Base-by-base conservation (phyloP, 2,329 filamentous ascomycete species). In the Monosporascus sp. region DNA sequence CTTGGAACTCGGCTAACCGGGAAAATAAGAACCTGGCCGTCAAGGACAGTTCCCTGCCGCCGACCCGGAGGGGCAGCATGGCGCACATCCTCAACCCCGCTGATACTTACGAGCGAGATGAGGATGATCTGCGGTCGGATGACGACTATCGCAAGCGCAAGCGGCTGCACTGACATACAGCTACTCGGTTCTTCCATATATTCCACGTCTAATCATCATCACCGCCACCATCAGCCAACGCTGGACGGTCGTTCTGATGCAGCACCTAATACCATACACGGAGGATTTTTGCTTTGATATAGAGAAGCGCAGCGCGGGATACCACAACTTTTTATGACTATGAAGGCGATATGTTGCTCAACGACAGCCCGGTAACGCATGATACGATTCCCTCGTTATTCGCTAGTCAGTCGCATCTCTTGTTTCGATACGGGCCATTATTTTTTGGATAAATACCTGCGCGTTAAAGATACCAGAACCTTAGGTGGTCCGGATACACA, bases 11-110 rank as follows among this genome's bases (percentile, higher is more conserved):
- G 37, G 77, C 77, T 6, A 75, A 70, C 58, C 73, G 77, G 44
- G 78, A 78, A 49, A 75, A 75, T 53, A 78, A 78, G 63, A 77
- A 75, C 20, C 69, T 82, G 8, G 67, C 72, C 4, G 64, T 82
- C 46, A 78, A 75, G 56, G 81, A 84, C 58, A 76, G 77, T 54
- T 84, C 81, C 2, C 78, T 73, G 0, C 81, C 81, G 2, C 77
- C 79, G 1, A 84, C 81, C 0, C 70, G 81, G 46, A 70, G 81
- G 49, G 80, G 81, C 24, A 84, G 81, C 67, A 84, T 84, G 80
- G 81, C 81, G 0, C 81, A 84, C 55, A 84, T 84, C 18, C 70
- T 84, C n/a, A 84, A 84, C 61, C 80, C 80, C 1, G 80, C 79
- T 24, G 79, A 81, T 50, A 81, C 77, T 20, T 74, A 73, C 6